Conservation (phyloP, 2,329 filamentous ascomycete species). For the Fusarium tricinctum region DNA sequence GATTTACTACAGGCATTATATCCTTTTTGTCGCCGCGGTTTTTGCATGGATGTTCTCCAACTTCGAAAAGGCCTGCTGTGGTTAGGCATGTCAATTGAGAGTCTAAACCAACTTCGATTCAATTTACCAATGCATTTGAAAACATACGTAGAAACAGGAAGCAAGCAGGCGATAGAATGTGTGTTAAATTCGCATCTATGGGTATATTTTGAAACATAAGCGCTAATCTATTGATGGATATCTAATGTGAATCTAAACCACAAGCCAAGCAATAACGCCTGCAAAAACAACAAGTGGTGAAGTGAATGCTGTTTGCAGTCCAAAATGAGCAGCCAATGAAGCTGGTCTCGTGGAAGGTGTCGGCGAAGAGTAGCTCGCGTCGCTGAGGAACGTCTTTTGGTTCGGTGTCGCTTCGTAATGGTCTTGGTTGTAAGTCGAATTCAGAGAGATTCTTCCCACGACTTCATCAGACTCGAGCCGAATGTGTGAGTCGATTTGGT, state of each 20-base stretch:
- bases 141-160: no score
- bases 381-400: constrained; percentile 49
- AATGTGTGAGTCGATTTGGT: constrained; percentile 70
- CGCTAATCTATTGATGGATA: not conserved
- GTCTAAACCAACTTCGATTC: no score
- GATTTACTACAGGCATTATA: fast-evolving
- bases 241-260: constrained; percentile 6
- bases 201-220: not conserved
- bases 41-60: no score
- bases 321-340: not conserved
- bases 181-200: not conserved
- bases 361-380: not conserved
- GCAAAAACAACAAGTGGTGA: not conserved
- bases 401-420: constrained; percentile 63
- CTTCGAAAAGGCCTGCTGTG: no score
- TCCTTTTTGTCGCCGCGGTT: not conserved
- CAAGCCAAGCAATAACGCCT: constrained; percentile 4
- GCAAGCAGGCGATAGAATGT: not conserved
- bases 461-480: constrained; percentile 68
- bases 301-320: not conserved
- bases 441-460: constrained; percentile 67
- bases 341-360: not conserved
- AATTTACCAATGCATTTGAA: no score
- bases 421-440: constrained; percentile 71
- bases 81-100: no score